Conservation (phyloP, 169 alveolate species). For the Cardiosporidium cionae region DNA sequence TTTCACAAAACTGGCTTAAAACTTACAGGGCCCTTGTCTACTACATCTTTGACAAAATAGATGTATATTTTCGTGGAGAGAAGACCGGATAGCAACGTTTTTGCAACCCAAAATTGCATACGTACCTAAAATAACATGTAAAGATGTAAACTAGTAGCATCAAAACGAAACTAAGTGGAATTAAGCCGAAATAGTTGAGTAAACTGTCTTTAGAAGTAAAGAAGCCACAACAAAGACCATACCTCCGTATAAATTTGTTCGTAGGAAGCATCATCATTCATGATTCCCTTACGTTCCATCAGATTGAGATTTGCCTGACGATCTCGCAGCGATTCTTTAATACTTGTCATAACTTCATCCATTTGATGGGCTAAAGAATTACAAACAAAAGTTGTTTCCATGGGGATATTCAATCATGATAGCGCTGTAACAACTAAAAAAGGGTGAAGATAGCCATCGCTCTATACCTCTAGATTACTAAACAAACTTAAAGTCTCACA, state of each 20-base stretch:
- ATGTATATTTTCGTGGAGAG: slow-evolving; percentile 67
- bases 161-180: background rate
- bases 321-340: background rate
- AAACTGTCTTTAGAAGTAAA: no score
- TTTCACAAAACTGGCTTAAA: background rate
- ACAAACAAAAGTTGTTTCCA: background rate
- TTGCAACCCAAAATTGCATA: slow-evolving; percentile 73
- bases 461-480: no score
- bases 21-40: slow-evolving; percentile 23
- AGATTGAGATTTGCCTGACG: background rate
- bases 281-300: background rate
- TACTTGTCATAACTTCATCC: background rate
- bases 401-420: no score
- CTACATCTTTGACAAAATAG: slow-evolving; percentile 58
- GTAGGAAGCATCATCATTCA: background rate
- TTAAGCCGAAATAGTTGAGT: background rate
- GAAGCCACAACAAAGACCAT: no score
- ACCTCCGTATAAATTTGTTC: background rate
- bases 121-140: slow-evolving; percentile 41
- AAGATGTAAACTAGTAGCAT: background rate
- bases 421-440: background rate
- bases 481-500: no score
- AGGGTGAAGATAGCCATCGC: background rate
- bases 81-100: slow-evolving; percentile 67
- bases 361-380: background rate